These are phyloP conservation scores for Amauroascus verrucosus DNA, from an alignment of 2,329 filamentous ascomycete genomes.

Conservation along the genomic window DNA sequence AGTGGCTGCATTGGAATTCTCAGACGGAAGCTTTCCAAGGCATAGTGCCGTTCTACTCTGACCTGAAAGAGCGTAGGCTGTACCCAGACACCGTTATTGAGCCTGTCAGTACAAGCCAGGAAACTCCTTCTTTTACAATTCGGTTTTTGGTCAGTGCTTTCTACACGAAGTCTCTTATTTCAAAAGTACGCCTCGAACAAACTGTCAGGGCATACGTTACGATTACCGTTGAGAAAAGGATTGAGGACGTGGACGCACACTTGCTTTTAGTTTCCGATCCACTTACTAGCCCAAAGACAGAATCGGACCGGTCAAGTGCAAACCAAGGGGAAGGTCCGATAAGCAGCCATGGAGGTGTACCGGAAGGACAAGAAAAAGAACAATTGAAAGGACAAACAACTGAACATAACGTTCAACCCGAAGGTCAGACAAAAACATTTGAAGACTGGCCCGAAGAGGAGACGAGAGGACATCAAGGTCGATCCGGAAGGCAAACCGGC, in stretches of 20 bases:
- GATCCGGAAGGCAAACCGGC: too few relatives aligned
- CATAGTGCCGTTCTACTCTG: conserved; percentile 19
- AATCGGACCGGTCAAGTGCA: not conserved
- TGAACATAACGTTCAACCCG: too few relatives aligned
- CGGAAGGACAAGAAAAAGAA: too few relatives aligned
- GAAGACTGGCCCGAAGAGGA: too few relatives aligned
- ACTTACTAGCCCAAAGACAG: not conserved
- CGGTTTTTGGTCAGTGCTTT: conserved; percentile 16
- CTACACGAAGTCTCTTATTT: conserved; percentile 11
- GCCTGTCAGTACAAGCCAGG: not conserved
- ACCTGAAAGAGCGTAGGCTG: conserved; percentile 2
- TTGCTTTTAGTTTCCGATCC: not conserved
- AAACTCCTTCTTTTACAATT: conserved; percentile 5
- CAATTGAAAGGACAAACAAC: too few relatives aligned
- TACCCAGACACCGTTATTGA: conserved; percentile 3
- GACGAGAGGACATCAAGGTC: too few relatives aligned
- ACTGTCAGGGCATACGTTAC: conserved; percentile 16
- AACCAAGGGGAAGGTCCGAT: too few relatives aligned
- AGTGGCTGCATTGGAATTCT: conserved; percentile 21
- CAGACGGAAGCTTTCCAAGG: conserved; percentile 16
- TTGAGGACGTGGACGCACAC: not conserved
- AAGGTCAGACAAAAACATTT: too few relatives aligned
- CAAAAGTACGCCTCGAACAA: conserved; percentile 15
- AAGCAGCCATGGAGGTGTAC: too few relatives aligned
- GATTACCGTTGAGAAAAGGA: conserved; percentile 13